Base-by-base conservation (phyloP, 805 yeast species). In the Zygosaccharomyces gambellarensis region DNA sequence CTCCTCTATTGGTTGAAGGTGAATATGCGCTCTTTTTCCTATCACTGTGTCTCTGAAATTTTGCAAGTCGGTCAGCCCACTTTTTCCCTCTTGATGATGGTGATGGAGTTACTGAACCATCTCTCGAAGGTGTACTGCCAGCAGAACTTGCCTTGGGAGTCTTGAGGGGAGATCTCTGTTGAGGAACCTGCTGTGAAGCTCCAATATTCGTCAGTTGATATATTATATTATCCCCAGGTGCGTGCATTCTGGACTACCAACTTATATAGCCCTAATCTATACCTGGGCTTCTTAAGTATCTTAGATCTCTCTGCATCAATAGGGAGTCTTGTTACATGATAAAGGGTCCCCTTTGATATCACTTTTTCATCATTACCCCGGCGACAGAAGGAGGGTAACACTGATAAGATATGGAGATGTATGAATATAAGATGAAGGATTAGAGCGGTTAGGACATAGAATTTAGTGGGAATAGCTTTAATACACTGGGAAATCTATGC, bases 21-120 rank as follows among this genome's bases (percentile, higher is more conserved):
- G 48, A 21, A 19, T n/a, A 25, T 4, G 30, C 17, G 14, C 43
- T 40, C 21, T 51, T 58, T 43, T 54, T 58, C n/a, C 42, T 48
- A 36, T 47, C 50, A 19, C 50, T 40, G 32, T 53, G 51, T 23
- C 49, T 36, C 40, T 55, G 60, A 38, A 58, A 56, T n/a, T 53
- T 57, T 2, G 57, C 39, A 30, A 57, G 39, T 46, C 53, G 59
- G 10, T 54, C 62, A 1, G 60, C 48, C 69, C 69, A 64, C 44
- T 51, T 59, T 27, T 56, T 62, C 19, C 59, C 53, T 27, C 46
- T 53, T 0, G 57, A 48, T 2, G 60, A 56, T 28, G 61, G 53
- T 3, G 60, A 51, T 17, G 56, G 57, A 14, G 58, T 48, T 10
- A 21, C 12, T 32, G 43, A 51, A 9, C 29, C 34, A 9, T 42